phyloP scores from a whole-genome alignment of 1,284 basidiomycete genomes.

The Tetrapyrgos nigripes region DNA sequence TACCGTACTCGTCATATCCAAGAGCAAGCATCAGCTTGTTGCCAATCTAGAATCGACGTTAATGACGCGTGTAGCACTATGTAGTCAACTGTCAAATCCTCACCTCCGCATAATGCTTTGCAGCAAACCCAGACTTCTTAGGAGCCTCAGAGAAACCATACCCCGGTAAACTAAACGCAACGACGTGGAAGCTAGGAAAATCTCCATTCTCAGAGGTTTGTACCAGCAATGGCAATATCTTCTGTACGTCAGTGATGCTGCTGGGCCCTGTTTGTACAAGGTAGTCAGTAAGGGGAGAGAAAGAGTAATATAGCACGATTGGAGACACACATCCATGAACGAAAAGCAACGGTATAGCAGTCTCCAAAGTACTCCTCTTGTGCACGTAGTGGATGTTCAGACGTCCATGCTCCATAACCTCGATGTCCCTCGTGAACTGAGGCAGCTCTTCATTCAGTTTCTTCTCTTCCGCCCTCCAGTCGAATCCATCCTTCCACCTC shows the following conservation, averaged over 20 bases:
- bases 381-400: conserved; percentile 18
- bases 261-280: conserved; percentile 58
- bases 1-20: conserved; percentile 61
- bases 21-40: conserved; percentile 60
- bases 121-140: conserved; percentile 19
- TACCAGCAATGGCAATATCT: conserved; percentile 57
- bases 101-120: conserved; percentile 48
- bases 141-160: conserved; percentile 60
- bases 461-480: conserved; percentile 50
- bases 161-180: conserved; percentile 59
- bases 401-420: conserved; percentile 2
- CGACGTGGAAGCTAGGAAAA: conserved; percentile 64
- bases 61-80: not conserved
- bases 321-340: conserved; percentile 51
- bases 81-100: not conserved
- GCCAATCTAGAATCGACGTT: conserved; percentile 37
- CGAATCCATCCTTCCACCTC: conserved; percentile 46
- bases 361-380: conserved; percentile 29
- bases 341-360: conserved; percentile 52
- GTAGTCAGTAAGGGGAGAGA: not conserved
- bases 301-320: conserved; percentile 25
- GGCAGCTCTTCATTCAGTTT: conserved; percentile 43
- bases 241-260: conserved; percentile 59
- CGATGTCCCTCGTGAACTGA: too few relatives aligned
- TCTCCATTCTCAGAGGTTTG: conserved; percentile 45